phyloP scores from a whole-genome alignment of 805 yeast genomes.

The Sporopachydermia lactativora region DNA sequence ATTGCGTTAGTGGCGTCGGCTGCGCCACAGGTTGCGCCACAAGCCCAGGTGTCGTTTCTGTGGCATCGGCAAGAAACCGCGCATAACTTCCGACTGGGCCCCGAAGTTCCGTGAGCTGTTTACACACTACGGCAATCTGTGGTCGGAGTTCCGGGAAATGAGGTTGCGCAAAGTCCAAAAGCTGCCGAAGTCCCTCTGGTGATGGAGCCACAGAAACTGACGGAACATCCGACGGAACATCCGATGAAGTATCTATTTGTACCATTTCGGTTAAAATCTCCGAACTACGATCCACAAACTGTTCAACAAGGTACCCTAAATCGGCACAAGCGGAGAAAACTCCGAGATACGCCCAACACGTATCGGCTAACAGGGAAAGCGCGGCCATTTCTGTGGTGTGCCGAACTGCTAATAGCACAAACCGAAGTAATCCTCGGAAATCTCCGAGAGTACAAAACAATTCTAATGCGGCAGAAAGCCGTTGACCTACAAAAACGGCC shows the following conservation, averaged over 20 bases:
- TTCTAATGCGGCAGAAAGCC: background rate
- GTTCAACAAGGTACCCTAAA: background rate
- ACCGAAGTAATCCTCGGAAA: background rate
- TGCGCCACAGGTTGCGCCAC: background rate
- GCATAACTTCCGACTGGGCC: background rate
- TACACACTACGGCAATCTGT: background rate
- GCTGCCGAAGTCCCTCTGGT: background rate
- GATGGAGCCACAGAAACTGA: too few relatives aligned
- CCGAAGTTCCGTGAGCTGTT: background rate
- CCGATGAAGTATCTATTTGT: background rate
- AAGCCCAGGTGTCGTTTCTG: background rate
- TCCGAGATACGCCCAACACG: background rate
- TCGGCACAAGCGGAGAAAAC: background rate
- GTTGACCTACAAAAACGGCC: too few relatives aligned
- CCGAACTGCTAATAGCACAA: background rate
- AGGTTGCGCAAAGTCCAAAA: background rate
- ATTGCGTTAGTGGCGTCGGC: background rate
- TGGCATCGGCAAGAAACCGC: background rate
- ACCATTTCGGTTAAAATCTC: background rate
- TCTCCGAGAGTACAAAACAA: background rate
- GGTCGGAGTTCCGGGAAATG: background rate
- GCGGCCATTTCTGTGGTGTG: background rate
- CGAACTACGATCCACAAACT: background rate
- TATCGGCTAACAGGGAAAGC: background rate
- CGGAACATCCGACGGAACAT: background rate